Conservation (phyloP, 768 basidiomycete species). For the Holtermanniella nyarrowii region DNA sequence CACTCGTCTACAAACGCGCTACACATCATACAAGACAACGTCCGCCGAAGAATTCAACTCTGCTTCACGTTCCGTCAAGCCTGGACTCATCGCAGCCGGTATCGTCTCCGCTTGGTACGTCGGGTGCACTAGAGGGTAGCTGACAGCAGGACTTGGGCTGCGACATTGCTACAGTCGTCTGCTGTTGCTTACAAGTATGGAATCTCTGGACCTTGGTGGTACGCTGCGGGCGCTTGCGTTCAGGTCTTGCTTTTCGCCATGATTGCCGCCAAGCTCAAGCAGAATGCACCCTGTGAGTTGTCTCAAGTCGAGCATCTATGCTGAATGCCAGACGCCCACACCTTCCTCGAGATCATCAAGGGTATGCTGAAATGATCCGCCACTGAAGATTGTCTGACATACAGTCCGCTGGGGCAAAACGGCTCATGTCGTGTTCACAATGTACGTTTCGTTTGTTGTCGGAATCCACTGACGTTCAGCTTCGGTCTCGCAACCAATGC, state of each 20-base stretch:
- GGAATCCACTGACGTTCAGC: no score
- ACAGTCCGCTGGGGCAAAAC: conserved; percentile 63
- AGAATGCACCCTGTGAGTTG: conserved; percentile 59
- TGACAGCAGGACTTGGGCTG: no score
- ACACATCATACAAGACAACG: conserved; percentile 60
- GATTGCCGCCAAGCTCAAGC: conserved; percentile 82
- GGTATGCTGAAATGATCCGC: no score
- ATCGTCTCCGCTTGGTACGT: conserved; percentile 91
- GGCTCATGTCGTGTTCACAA: conserved; percentile 73
- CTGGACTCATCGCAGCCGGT: conserved; percentile 82
- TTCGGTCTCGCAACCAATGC: conserved; percentile 85
- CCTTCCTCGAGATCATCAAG: conserved; percentile 78
- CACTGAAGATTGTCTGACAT: no score
- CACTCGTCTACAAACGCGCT: conserved; percentile 71
- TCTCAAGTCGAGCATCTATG: conserved; percentile 14
- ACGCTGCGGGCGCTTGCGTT: conserved; percentile 77
- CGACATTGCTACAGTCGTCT: conserved; percentile 32
- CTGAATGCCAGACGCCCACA: conserved; percentile 45
- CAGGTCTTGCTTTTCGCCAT: conserved; percentile 85
- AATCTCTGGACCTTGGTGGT: conserved; percentile 67
- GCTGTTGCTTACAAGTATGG: conserved; percentile 59
- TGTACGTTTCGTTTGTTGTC: no score
- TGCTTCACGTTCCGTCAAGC: conserved; percentile 59
- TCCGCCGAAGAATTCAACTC: conserved; percentile 54
- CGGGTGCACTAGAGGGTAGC: no score